Evolutionary conservation across 2,329 filamentous ascomycete genomes (phyloP).

Genomic region (Cyclaneusma minus): DNA sequence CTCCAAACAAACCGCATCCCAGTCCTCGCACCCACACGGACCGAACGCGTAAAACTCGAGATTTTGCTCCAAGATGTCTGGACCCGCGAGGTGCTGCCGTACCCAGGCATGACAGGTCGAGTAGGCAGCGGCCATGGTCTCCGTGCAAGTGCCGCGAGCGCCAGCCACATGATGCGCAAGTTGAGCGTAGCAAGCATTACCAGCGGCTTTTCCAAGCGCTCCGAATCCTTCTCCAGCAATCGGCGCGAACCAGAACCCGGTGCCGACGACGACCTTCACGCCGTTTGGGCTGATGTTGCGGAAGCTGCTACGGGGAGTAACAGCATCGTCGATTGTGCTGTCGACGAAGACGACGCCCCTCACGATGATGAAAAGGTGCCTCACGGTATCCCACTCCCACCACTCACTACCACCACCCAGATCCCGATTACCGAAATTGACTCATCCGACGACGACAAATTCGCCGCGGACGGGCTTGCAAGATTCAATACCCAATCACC

Average conservation of each 20-base stretch:
- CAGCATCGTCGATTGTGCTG: no score
- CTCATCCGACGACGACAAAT: no score
- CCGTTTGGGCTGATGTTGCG: no score
- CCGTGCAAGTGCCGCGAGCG: constrained; percentile 63
- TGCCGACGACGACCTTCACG: not conserved
- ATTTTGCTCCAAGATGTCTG: constrained; percentile 62
- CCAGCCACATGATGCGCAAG: constrained; percentile 76
- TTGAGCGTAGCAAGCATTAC: constrained; percentile 71
- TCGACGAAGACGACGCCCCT: no score
- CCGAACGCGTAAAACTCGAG: constrained; percentile 67
- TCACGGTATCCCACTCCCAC: no score
- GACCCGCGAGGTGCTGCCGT: constrained; percentile 67
- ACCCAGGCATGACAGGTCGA: constrained; percentile 61
- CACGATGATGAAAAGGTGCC: no score
- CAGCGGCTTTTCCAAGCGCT: constrained; percentile 59
- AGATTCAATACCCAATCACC: no score
- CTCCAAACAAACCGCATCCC: constrained; percentile 53
- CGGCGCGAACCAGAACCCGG: not conserved
- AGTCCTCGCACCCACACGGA: constrained; percentile 57
- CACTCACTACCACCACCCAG: no score
- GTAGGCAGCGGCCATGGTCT: constrained; percentile 56
- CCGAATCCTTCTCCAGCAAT: constrained; percentile 32
- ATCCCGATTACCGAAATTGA: no score
- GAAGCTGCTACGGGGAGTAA: no score
- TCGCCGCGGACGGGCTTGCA: no score